Conservation (phyloP, 192 early-diverging fungal genomes). For the Umbelopsis ramanniana region DNA sequence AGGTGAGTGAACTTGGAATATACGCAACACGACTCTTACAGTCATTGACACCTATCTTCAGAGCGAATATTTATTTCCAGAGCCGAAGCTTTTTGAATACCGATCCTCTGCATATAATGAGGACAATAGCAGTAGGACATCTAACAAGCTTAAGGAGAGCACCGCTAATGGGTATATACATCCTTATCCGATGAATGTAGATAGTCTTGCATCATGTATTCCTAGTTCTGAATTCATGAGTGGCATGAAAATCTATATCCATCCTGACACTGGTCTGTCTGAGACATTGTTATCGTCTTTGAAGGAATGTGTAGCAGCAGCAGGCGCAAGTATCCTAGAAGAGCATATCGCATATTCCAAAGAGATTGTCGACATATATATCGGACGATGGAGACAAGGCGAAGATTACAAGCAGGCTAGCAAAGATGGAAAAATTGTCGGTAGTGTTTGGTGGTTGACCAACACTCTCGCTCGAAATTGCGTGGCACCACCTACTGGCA, state of each 20-base stretch:
- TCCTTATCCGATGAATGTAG: conserved; percentile 33
- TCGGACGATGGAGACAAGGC: not conserved
- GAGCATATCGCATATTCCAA: not conserved
- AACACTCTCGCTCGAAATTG: conserved; percentile 46
- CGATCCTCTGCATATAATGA: not conserved
- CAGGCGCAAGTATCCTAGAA: not conserved
- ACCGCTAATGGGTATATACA: conserved; percentile 29
- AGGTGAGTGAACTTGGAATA: conserved; percentile 51
- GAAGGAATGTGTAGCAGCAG: not conserved
- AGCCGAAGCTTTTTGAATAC: conserved; percentile 18
- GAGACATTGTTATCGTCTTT: not conserved
- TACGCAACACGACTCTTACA: not conserved
- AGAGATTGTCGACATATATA: not conserved
- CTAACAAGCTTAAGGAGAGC: not conserved
- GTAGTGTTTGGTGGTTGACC: conserved; percentile 53
- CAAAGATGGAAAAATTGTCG: conserved; percentile 52
- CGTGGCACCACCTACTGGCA: conserved; percentile 46
- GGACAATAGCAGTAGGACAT: not conserved
- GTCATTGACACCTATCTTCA: not conserved
- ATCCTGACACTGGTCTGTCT: conserved; percentile 26
- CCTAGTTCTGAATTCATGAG: conserved; percentile 34
- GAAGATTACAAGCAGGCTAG: conserved; percentile 33
- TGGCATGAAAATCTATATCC: conserved; percentile 29
- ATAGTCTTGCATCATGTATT: conserved; percentile 3
- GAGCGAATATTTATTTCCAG: conserved; percentile 2